A percentile compares a stretch with the other conserved stretches of the same genome.
phyloP scores from a whole-genome alignment of 306 rosid genomes.

The Vicia sativa region DNA sequence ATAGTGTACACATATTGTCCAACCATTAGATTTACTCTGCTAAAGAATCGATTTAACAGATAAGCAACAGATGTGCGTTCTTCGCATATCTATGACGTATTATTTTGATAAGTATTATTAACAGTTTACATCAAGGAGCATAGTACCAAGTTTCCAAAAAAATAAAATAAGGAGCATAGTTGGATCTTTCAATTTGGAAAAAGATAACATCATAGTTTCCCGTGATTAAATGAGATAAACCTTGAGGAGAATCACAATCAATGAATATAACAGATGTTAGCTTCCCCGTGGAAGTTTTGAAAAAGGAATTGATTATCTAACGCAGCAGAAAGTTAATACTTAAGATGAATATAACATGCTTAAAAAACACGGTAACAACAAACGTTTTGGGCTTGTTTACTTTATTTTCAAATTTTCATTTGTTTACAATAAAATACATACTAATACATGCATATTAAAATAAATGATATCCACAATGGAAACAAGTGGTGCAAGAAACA shows the following conservation, averaged over 20 bases:
- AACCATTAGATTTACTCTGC: background rate
- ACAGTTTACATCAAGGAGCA: background rate
- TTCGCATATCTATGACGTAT: conserved; percentile 6
- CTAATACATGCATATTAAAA: too few species aligned
- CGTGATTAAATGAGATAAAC: conserved; percentile 13
- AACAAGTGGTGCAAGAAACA: too few species aligned
- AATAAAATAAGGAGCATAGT: background rate
- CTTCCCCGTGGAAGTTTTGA: background rate
- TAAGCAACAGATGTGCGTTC: background rate
- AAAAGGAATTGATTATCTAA: conserved; percentile 11
- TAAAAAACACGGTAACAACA: background rate
- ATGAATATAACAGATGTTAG: background rate
- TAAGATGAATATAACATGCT: conserved; percentile 8
- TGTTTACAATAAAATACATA: too few species aligned
- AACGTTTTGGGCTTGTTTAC: background rate
- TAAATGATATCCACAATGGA: too few species aligned
- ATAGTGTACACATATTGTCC: background rate
- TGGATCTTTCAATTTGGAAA: conserved; percentile 6
- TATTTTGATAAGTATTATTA: conserved; percentile 10
- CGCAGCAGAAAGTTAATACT: conserved; percentile 9
- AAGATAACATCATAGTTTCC: background rate
- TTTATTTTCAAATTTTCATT: too few species aligned
- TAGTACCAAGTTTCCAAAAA: too few species aligned
- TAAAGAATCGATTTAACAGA: background rate
- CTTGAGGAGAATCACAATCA: background rate